Conservation (phyloP, 139 green algal species). For the Ettlia oleoabundans region DNA sequence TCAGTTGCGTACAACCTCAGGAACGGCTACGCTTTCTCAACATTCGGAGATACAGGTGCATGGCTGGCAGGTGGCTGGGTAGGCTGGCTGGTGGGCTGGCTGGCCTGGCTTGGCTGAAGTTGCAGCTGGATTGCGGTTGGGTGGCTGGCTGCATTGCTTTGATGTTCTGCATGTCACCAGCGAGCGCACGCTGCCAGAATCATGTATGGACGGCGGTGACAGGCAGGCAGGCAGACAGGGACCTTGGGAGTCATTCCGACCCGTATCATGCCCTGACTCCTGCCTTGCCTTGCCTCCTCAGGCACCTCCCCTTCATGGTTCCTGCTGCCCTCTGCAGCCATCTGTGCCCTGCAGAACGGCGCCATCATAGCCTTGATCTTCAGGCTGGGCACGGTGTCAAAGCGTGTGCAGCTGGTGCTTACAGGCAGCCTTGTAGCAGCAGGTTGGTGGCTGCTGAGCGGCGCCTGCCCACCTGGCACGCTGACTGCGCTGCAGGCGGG, state of each 20-base stretch:
- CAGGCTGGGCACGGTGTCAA: constrained; percentile 12
- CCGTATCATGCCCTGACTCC: no score
- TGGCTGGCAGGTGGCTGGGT: background rate
- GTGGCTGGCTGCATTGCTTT: no score
- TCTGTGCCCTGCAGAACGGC: constrained; percentile 75
- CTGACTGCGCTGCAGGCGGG: constrained; percentile 59
- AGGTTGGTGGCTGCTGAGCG: constrained; percentile 47
- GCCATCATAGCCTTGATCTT: constrained; percentile 69
- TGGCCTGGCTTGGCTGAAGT: background rate
- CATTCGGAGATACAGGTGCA: constrained; percentile 12
- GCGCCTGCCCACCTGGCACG: constrained; percentile 13
- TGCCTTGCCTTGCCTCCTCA: no score
- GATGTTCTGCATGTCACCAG: no score
- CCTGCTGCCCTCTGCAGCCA: constrained; percentile 33
- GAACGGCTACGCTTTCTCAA: constrained; percentile 23
- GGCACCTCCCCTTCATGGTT: background rate
- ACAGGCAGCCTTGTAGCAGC: background rate
- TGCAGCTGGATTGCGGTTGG: no score
- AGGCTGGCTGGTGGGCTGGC: background rate
- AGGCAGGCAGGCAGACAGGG: no score
- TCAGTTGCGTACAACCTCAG: constrained; percentile 62
- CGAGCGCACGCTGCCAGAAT: no score
- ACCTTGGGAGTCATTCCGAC: no score
- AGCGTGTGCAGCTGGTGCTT: background rate
- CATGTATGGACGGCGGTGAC: no score